phyloP scores from a whole-genome alignment of 768 basidiomycete genomes.

The Chalciporus sphaerocephalus region DNA sequence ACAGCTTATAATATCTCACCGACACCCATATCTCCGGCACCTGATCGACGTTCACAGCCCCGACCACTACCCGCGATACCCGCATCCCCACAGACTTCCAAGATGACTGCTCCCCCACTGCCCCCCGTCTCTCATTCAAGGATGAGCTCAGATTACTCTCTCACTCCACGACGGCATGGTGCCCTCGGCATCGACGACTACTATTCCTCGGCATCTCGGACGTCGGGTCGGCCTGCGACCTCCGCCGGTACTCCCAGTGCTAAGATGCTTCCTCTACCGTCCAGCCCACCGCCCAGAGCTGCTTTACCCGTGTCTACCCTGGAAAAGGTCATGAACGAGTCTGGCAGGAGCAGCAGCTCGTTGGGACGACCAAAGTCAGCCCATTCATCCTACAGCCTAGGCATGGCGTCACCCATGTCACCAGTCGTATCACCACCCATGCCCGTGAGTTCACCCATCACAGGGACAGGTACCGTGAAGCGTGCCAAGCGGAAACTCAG shows the following conservation, averaged over 20 bases:
- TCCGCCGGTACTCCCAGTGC: constrained; percentile 30
- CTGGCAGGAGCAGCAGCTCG: background rate
- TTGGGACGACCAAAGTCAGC: constrained; percentile 24
- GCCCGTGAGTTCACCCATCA: constrained; percentile 17
- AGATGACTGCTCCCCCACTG: constrained; percentile 2
- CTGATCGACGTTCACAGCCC: constrained; percentile 10
- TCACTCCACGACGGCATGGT: constrained; percentile 10
- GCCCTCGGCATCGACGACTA: constrained; percentile 3
- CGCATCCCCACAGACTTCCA: constrained; percentile 26
- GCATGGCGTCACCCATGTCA: constrained; percentile 11
- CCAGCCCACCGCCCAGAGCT: background rate
- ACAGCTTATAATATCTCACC: constrained; percentile 8
- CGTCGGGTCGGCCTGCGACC: constrained; percentile 37
- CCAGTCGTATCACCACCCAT: constrained; percentile 16
- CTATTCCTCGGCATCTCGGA: constrained; percentile 1
- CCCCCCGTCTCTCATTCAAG: constrained; percentile 19
- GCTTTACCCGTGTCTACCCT: constrained; percentile 1
- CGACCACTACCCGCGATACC: constrained; percentile 28
- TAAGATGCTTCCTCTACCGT: constrained; percentile 5
- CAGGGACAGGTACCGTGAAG: constrained; percentile 25
- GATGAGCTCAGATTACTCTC: constrained; percentile 17
- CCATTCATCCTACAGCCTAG: constrained; percentile 19
- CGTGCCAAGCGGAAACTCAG: constrained; percentile 62
- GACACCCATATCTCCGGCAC: constrained; percentile 5
- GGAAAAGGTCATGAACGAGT: background rate